Conservation (phyloP, 2,329 filamentous ascomycete genomes). For the Rhynchosporium secalis region DNA sequence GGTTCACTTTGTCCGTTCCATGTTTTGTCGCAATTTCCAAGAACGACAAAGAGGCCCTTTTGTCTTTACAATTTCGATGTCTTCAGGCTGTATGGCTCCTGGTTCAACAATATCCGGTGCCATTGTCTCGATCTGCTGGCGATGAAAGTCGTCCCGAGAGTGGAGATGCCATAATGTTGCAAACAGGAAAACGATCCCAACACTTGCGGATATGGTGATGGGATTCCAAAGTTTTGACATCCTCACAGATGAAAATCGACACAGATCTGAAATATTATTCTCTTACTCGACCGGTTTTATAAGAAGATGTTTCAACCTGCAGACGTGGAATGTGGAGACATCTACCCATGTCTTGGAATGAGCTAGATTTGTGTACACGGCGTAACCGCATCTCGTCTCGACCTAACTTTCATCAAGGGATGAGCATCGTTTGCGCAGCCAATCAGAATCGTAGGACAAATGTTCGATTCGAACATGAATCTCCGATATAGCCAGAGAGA, state of each 20-base stretch:
- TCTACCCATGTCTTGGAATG: background rate
- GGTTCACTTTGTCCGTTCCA: conserved; percentile 45
- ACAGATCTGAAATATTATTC: too few relatives aligned
- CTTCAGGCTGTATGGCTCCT: background rate
- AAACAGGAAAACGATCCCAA: background rate
- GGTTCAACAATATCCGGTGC: background rate
- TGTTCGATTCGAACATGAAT: background rate
- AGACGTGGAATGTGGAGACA: background rate
- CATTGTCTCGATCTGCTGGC: background rate
- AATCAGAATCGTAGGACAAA: background rate
- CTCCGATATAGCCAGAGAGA: too few relatives aligned
- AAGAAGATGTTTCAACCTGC: too few relatives aligned
- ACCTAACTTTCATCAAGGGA: background rate
- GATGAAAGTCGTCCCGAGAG: background rate
- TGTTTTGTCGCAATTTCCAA: conserved; percentile 42
- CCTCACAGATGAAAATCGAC: too few relatives aligned
- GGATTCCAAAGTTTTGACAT: conserved; percentile 4
- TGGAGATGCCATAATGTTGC: background rate
- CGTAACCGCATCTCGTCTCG: background rate
- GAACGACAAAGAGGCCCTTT: conserved; percentile 30
- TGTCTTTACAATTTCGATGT: background rate
- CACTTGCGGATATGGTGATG: background rate
- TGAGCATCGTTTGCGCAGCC: background rate
- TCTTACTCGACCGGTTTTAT: too few relatives aligned
- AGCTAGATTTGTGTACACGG: background rate